phyloP scores from a whole-genome alignment of 2,329 filamentous ascomycete species.

The Xylariomycetidae sp. region DNA sequence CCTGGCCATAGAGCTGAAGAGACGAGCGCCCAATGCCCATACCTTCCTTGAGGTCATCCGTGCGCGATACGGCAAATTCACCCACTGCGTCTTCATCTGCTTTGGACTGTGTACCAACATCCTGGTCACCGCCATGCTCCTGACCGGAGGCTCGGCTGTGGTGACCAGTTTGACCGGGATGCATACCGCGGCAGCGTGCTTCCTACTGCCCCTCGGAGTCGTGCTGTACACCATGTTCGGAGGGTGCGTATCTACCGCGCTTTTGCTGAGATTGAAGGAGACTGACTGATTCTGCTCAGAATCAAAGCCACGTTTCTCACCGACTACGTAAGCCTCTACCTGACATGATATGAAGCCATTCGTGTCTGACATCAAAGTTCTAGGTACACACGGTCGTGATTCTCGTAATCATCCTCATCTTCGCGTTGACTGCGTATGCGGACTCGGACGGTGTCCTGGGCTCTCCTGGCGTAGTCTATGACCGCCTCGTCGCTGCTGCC shows the following conservation, averaged over 20 bases:
- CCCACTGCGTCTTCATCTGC: conserved; percentile 70
- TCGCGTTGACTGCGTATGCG: conserved; percentile 74
- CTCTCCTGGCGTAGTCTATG: conserved; percentile 68
- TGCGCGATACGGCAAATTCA: conserved; percentile 65
- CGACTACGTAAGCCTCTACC: conserved; percentile 53
- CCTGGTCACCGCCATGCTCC: conserved; percentile 77
- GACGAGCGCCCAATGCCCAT: conserved; percentile 77
- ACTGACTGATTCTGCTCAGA: too few relatives aligned
- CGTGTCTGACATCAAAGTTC: neutral
- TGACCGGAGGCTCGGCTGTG: conserved; percentile 75
- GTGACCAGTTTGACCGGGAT: conserved; percentile 64
- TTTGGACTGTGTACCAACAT: conserved; percentile 80
- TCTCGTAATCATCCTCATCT: conserved; percentile 76
- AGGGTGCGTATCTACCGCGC: too few relatives aligned
- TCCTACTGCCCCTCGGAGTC: conserved; percentile 72
- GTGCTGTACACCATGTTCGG: conserved; percentile 70
- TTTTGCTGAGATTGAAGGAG: too few relatives aligned
- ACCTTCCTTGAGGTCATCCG: conserved; percentile 75
- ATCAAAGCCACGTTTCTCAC: conserved; percentile 84
- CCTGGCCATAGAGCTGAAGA: conserved; percentile 80
- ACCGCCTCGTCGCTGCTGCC: conserved; percentile 63
- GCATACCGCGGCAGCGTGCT: conserved; percentile 72
- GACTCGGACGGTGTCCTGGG: conserved; percentile 60
- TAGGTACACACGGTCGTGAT: conserved; percentile 70
- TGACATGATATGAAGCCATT: too few relatives aligned